Evolutionary conservation across 164 flowering plant genomes (phyloP).

Genomic region (Nelumbo lutea): DNA sequence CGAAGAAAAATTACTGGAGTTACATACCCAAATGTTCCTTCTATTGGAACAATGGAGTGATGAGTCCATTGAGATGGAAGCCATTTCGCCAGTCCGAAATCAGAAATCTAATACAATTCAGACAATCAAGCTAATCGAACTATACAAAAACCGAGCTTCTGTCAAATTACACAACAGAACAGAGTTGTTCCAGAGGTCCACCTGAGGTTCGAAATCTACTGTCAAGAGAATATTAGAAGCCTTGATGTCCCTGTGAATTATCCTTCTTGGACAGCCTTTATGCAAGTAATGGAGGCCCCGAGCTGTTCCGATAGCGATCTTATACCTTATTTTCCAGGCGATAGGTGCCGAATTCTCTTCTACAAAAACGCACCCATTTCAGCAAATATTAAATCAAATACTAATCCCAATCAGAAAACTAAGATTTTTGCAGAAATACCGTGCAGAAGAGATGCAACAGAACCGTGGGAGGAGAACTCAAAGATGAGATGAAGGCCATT

Average conservation of each 20-base stretch:
- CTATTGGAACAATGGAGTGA: constrained; percentile 84
- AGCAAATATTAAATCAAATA: not conserved
- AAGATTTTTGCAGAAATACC: constrained; percentile 35
- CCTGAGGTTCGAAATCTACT: constrained; percentile 87
- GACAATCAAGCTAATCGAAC: not conserved
- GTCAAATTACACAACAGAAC: not conserved
- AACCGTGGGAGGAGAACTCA: constrained; percentile 77
- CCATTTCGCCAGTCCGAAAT: constrained; percentile 97
- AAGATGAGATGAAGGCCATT: constrained; percentile 84
- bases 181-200: constrained; percentile 8
- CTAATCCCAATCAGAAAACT: not conserved
- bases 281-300: constrained; percentile 86
- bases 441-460: constrained; percentile 88
- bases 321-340: constrained; percentile 71
- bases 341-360: constrained; percentile 55
- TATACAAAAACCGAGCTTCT: not conserved
- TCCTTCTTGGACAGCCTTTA: constrained; percentile 84
- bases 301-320: constrained; percentile 72
- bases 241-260: constrained; percentile 89
- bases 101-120: constrained; percentile 56
- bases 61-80: constrained; percentile 94
- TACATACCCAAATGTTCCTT: constrained; percentile 90
- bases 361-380: constrained; percentile 13
- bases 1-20: not conserved
- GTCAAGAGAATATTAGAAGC: constrained; percentile 73